Evolutionary conservation across 345 rosid species (phyloP).

Genomic region (Laguncularia racemosa): DNA sequence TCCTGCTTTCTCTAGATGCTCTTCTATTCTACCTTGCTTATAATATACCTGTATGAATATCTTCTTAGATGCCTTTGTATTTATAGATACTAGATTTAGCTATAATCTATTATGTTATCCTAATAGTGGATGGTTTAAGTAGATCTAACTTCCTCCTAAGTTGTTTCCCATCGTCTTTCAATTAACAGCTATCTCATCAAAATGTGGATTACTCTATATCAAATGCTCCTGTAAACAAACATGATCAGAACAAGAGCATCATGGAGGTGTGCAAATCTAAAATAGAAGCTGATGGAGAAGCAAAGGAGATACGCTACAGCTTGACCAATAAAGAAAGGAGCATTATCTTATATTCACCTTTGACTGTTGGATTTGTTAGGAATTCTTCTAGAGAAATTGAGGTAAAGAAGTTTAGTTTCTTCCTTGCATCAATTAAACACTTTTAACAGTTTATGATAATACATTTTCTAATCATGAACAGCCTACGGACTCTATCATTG

Average conservation of each 20-base stretch:
- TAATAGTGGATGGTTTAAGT: not conserved
- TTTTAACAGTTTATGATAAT: no score
- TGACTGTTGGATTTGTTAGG: constrained; percentile 11
- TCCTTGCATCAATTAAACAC: constrained; percentile 5
- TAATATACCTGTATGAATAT: no score
- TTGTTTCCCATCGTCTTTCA: constrained; percentile 9
- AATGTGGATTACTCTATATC: constrained; percentile 2
- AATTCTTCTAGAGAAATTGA: constrained; percentile 10
- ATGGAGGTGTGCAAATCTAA: constrained; percentile 14
- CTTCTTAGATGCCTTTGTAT: no score
- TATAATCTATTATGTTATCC: not conserved
- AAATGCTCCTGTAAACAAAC: constrained; percentile 9
- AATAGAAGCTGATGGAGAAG: constrained; percentile 15
- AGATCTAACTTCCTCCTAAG: not conserved
- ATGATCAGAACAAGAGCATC: constrained; percentile 15
- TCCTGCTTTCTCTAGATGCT: no score
- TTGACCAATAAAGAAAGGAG: not conserved
- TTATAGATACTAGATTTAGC: no score
- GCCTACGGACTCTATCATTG: constrained; percentile 17
- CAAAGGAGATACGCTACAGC: not conserved
- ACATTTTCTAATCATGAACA: constrained; percentile 17
- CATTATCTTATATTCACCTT: constrained; percentile 21
- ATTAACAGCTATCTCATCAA: constrained; percentile 17
- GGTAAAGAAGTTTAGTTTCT: constrained; percentile 14
- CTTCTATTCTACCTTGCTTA: no score